phyloP scores from a whole-genome alignment of 208 protist species.

The Acanthamoeba culbertsoni region DNA sequence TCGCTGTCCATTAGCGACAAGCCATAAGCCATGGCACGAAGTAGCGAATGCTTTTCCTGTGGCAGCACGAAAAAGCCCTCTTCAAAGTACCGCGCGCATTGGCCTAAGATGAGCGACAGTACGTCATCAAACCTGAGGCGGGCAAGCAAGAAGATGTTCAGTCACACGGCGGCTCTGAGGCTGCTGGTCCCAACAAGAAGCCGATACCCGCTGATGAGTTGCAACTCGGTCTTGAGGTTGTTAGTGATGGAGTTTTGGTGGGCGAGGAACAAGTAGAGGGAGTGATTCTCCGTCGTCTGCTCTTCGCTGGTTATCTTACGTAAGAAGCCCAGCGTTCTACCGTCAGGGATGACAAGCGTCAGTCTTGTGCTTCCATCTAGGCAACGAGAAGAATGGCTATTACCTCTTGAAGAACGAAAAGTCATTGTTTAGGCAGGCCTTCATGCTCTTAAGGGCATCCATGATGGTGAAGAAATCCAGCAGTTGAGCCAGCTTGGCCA shows the following conservation, averaged over 20 bases:
- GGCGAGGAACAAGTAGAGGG: conserved; percentile 79
- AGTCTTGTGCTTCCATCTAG: background rate
- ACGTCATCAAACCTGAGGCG: conserved; percentile 70
- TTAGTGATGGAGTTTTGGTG: conserved; percentile 80
- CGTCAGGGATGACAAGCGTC: background rate
- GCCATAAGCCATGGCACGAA: conserved; percentile 73
- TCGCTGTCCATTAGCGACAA: conserved; percentile 79
- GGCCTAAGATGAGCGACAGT: conserved; percentile 65
- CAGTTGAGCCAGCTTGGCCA: conserved; percentile 43
- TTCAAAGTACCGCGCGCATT: conserved; percentile 70
- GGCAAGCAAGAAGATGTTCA: background rate
- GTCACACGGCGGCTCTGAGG: too few species aligned
- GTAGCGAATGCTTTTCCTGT: conserved; percentile 75
- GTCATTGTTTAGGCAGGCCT: conserved; percentile 85
- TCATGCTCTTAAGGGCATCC: conserved; percentile 85
- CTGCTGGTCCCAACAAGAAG: too few species aligned
- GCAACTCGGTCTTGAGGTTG: conserved; percentile 69
- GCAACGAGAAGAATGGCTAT: background rate
- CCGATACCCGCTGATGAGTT: conserved; percentile 56
- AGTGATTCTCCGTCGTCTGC: conserved; percentile 79
- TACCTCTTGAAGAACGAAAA: conserved; percentile 83
- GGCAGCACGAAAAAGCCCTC: conserved; percentile 30
- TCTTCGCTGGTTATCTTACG: conserved; percentile 73
- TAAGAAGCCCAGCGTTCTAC: conserved; percentile 72
- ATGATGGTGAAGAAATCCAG: conserved; percentile 80